Conservation (phyloP, 2,329 filamentous ascomycete genomes). For the Trichoderma harzianum region DNA sequence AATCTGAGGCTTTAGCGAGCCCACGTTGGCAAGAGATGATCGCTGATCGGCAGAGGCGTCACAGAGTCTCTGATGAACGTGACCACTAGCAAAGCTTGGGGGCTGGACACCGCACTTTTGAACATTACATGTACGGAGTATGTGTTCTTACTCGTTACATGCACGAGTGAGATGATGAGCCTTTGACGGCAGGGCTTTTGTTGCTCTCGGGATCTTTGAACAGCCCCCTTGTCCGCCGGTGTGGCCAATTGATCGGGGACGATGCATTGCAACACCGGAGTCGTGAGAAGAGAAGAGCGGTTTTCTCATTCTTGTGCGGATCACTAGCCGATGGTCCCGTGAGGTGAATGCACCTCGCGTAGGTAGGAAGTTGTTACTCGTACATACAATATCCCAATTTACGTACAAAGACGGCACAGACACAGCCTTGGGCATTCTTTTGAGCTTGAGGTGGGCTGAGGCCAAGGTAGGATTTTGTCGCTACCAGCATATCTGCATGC, state of each 20-base stretch:
- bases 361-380: background rate
- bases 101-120: background rate
- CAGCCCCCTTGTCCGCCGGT: background rate
- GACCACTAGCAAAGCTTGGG: background rate
- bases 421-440: background rate
- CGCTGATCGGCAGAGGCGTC: constrained; percentile 9
- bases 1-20: constrained; percentile 5
- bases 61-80: constrained; percentile 9
- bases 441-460: background rate
- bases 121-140: no score
- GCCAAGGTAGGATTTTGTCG: background rate
- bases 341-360: background rate
- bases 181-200: background rate
- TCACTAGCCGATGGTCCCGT: constrained; percentile 1
- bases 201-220: background rate
- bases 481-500: constrained; percentile 7
- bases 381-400: background rate
- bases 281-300: background rate
- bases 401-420: background rate
- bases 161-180: background rate
- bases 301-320: background rate
- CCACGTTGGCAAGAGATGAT: constrained; percentile 13
- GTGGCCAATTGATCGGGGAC: background rate
- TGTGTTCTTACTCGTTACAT: background rate
- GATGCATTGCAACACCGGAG: background rate